Conservation (phyloP, 805 yeast genomes). For the Candida loeiensis region DNA sequence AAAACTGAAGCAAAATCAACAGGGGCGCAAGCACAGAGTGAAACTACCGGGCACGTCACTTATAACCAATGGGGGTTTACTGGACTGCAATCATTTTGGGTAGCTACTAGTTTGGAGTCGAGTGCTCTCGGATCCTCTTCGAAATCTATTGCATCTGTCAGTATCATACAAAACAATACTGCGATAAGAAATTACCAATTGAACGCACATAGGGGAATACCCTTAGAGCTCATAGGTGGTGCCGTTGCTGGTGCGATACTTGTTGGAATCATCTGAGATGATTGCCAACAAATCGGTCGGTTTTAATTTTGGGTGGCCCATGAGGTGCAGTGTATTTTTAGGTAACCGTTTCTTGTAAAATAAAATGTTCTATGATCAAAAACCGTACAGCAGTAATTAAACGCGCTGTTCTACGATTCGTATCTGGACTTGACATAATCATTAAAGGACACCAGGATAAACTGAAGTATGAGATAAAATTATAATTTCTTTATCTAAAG, state of each 20-base stretch:
- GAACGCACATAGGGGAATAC: too few species aligned
- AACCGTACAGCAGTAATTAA: too few species aligned
- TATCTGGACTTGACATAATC: too few species aligned
- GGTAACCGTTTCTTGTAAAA: too few species aligned
- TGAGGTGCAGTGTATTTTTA: too few species aligned
- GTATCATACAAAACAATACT: neutral
- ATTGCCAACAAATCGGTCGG: too few species aligned
- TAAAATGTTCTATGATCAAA: too few species aligned
- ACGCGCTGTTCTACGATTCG: too few species aligned
- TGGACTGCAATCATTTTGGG: slow-evolving; percentile 38
- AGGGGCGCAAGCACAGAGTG: neutral
- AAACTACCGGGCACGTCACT: neutral
- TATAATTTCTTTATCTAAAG: too few species aligned
- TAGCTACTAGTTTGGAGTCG: slow-evolving; percentile 12
- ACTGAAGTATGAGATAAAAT: too few species aligned
- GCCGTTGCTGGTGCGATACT: neutral
- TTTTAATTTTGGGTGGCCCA: too few species aligned
- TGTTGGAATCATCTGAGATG: neutral
- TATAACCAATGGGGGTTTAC: slow-evolving; percentile 44
- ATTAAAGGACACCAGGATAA: too few species aligned
- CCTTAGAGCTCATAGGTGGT: slow-evolving; percentile 5
- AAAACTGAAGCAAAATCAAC: neutral
- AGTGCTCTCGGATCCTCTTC: slow-evolving; percentile 2
- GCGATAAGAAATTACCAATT: neutral
- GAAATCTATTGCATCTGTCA: slow-evolving; percentile 1